These are phyloP conservation scores for Monilinia vaccinii-corymbosi DNA, from an alignment of 2,329 filamentous ascomycete species.

Conservation along the genomic window DNA sequence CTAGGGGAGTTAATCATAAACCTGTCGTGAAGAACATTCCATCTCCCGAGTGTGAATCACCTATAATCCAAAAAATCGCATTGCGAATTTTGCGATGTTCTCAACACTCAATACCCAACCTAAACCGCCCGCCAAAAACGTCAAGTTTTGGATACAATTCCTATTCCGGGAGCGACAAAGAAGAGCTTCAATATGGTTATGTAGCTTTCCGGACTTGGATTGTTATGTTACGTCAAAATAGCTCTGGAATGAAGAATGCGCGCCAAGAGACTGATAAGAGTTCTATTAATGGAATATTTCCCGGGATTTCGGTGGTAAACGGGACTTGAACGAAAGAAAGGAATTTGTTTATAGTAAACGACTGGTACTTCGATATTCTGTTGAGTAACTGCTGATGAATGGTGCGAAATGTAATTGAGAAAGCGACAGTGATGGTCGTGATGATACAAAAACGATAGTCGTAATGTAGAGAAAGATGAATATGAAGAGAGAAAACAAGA, in stretches of 20 bases:
- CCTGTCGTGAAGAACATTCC: not conserved
- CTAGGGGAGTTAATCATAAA: not conserved
- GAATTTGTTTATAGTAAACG: not conserved
- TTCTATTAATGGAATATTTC: not conserved
- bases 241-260: slow-evolving; percentile 1
- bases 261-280: not conserved
- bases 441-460: not conserved
- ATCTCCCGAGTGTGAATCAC: not conserved
- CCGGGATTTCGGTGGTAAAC: not conserved
- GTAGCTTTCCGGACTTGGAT: not conserved
- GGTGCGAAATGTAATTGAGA: not conserved
- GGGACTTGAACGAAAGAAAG: not conserved
- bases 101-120: not conserved
- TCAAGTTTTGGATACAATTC: not conserved
- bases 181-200: not conserved
- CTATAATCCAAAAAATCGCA: not conserved
- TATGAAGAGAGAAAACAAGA: not conserved
- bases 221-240: not conserved
- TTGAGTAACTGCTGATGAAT: not conserved
- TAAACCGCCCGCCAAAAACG: not conserved
- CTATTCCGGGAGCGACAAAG: not conserved
- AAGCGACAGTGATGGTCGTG: slow-evolving; percentile 8
- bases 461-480: not conserved
- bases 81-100: not conserved
- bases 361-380: not conserved